A percentile compares a stretch with the other conserved stretches of the same genome.
Evolutionary conservation across 495 filamentous ascomycete genomes (phyloP).

Genomic region (Penicillium diatomitis): DNA sequence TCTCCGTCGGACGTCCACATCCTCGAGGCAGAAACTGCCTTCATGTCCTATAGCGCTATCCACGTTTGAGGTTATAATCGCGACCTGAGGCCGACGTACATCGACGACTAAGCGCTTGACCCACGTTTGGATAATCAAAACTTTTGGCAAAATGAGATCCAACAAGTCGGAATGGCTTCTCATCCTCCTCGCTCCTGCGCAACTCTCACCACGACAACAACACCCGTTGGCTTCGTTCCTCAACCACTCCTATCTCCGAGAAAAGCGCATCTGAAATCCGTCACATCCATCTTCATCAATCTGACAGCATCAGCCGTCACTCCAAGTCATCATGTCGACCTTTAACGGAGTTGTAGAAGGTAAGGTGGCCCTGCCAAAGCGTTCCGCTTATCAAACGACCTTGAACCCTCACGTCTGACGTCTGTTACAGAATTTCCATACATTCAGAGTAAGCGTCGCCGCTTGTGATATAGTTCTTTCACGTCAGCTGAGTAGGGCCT

Average conservation of each 20-base stretch:
- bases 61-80: no score
- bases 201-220: constrained; percentile 3
- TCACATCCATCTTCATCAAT: neutral
- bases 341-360: constrained; percentile 64
- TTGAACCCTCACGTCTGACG: neutral
- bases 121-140: neutral
- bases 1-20: no score
- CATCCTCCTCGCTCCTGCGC: neutral
- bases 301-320: no score
- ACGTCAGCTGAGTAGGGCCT: neutral
- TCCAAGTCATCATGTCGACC: constrained; percentile 53
- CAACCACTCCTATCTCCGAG: neutral
- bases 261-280: neutral
- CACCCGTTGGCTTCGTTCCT: constrained; percentile 2
- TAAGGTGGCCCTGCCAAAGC: constrained; percentile 14
- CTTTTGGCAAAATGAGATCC: neutral
- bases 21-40: no score
- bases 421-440: constrained; percentile 28
- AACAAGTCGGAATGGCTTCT: neutral
- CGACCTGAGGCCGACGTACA: no score
- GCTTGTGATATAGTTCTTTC: neutral
- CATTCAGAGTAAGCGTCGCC: constrained; percentile 24
- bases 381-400: neutral
- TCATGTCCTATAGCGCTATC: no score
- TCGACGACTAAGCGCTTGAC: neutral